Percentiles rank a stretch among this genome's conserved stretches.
These are phyloP conservation scores for Curvularia eragrostidis DNA, from an alignment of 2,329 filamentous ascomycete species.

Conservation along the genomic window DNA sequence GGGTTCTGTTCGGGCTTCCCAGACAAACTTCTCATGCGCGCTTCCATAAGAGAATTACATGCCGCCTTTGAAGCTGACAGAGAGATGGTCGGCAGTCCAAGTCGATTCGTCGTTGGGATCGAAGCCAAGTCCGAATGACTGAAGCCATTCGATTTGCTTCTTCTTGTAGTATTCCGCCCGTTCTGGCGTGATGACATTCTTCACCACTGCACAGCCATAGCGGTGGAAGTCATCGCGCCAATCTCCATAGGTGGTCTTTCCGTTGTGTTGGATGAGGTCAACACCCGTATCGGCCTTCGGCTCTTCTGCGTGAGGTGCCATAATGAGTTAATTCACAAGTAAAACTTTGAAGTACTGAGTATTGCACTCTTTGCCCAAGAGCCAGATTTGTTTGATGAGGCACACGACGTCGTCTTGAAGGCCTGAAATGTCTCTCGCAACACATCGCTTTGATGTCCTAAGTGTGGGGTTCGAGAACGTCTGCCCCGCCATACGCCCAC, in stretches of 20 bases:
- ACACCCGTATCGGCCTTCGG: conserved; percentile 25
- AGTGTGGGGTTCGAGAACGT: background rate
- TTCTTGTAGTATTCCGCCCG: conserved; percentile 51
- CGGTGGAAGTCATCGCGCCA: conserved; percentile 46
- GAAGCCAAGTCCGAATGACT: conserved; percentile 53
- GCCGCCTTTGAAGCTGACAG: conserved; percentile 52
- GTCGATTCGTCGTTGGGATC: conserved; percentile 45
- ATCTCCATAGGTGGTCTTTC: conserved; percentile 16
- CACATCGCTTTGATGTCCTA: background rate
- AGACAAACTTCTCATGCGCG: conserved; percentile 53
- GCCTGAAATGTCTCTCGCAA: background rate
- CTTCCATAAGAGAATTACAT: conserved; percentile 53
- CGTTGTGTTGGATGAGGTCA: conserved; percentile 25
- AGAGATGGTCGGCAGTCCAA: conserved; percentile 49
- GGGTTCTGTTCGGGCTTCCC: conserved; percentile 46
- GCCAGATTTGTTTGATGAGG: background rate
- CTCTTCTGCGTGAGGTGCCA: conserved; percentile 29
- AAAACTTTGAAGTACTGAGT: background rate
- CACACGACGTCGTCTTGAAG: background rate
- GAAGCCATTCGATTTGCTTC: conserved; percentile 53
- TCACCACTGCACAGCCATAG: conserved; percentile 53
- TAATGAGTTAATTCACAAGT: background rate
- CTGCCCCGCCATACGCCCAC: background rate
- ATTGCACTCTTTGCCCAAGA: background rate
- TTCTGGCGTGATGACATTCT: conserved; percentile 50